Base-by-base conservation (phyloP, 2,329 filamentous ascomycete species). In the Fusarium sp. region DNA sequence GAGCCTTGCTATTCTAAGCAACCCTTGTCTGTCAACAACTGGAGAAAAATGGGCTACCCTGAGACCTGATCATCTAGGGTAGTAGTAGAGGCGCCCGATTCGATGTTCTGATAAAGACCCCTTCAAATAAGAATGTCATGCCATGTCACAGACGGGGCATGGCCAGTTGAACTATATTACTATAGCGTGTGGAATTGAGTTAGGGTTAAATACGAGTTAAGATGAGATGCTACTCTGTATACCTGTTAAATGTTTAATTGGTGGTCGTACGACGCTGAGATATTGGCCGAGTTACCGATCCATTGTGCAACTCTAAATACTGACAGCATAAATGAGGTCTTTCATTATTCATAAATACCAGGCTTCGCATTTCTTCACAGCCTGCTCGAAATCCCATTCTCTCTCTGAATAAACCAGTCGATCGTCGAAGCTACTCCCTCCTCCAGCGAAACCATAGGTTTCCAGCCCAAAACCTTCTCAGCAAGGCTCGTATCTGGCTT, bases 321-420 rank as follows among this genome's bases (percentile, higher is more conserved):
- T 45, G 11, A 12, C 0, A 12, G 7, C 4, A 11, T 22, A 5
- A 20, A 20, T 35, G 8, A 22, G 4, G 26, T 22, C 2, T 12
- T 12, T 55, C 28, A 13, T 35, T 13, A 28, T 5, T 57, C 24
- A 35, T 45, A 3, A 16, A 35, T 5, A 2, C 26, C 8, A 18
- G 4, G 8, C 18, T 18, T 20, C 3, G 5, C 11, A 1, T 13
- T 1, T 7, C 13, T 22, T 36, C 18, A 71, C 1, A 72, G 69
- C 26, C 69, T 72, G 18, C 69, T 72, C 3, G 36, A 55, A n/a
- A 72, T 56, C 3, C 50, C 54, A 3, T 54, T 55, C 16, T 72
- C 59, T 7, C 55, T 63, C 3, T 71, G 45, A 6, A 75, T 71
- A 18, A 75, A 75, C 73, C 73, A 75, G 6, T 75, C 73, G 11